Percentiles rank a stretch among this genome's conserved stretches.
Conservation (phyloP, 768 basidiomycete genomes). For the Auricularia heimuer region DNA sequence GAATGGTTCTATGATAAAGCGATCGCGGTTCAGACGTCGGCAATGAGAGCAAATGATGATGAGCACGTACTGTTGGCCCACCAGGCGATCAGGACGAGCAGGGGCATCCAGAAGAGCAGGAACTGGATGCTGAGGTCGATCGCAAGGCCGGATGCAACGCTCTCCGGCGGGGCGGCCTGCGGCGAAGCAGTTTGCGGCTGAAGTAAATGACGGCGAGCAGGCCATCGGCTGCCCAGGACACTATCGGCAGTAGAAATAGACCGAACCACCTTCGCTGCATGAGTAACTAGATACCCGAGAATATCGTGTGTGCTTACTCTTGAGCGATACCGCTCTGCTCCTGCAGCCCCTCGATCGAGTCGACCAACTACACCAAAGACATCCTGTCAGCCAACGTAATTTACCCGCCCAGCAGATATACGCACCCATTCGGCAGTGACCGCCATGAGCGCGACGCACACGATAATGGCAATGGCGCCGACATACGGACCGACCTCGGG, state of each 20-base stretch:
- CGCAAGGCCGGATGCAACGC: conserved; percentile 56
- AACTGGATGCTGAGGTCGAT: conserved; percentile 77
- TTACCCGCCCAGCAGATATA: conserved; percentile 5
- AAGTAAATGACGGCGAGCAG: conserved; percentile 51
- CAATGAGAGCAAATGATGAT: no score
- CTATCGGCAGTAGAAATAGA: conserved; percentile 57
- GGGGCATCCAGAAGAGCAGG: conserved; percentile 69
- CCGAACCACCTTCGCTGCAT: conserved; percentile 44
- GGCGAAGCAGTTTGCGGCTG: conserved; percentile 32
- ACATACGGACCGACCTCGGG: conserved; percentile 47
- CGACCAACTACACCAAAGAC: conserved; percentile 38
- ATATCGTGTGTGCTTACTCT: conserved; percentile 30
- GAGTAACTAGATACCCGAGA: conserved; percentile 23
- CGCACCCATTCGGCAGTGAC: conserved; percentile 62
- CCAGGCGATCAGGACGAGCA: conserved; percentile 61
- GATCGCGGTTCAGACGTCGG: no score
- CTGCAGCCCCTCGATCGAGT: conserved; percentile 49
- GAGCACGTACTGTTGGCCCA: conserved; percentile 30
- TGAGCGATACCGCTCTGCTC: conserved; percentile 31
- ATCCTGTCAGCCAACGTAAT: no score
- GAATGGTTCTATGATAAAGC: conserved; percentile 31
- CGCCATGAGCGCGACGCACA: conserved; percentile 53
- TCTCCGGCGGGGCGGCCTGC: conserved; percentile 37
- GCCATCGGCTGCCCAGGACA: conserved; percentile 67
- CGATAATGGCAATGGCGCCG: conserved; percentile 40